A percentile compares a stretch with the other conserved stretches of the same genome.
phyloP scores from a whole-genome alignment of 768 basidiomycete genomes.

The Boletus coccyginus region DNA sequence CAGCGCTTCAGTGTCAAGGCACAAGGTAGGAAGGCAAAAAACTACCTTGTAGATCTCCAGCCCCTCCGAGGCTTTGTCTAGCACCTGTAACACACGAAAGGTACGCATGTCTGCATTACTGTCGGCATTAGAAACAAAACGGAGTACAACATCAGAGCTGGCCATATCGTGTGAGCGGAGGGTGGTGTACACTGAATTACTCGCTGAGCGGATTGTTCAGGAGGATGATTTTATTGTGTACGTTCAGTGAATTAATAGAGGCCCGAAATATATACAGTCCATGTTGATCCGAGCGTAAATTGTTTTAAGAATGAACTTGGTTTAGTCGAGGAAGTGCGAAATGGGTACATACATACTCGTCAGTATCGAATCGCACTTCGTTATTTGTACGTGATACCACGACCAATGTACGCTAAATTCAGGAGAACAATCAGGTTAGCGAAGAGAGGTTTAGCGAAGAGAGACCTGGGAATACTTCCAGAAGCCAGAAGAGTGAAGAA shows the following conservation, averaged over 20 bases:
- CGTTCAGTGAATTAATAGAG: not conserved
- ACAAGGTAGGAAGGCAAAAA: not conserved
- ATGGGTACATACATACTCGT: constrained; percentile 14
- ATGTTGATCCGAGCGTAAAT: constrained; percentile 24
- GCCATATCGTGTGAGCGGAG: constrained; percentile 24
- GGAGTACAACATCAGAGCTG: constrained; percentile 37
- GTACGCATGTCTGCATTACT: constrained; percentile 40
- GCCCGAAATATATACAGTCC: constrained; percentile 15
- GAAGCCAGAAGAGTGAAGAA: not conserved
- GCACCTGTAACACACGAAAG: constrained; percentile 38
- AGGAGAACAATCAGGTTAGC: constrained; percentile 26
- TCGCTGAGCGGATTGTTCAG: not conserved
- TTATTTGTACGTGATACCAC: constrained; percentile 29
- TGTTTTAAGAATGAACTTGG: constrained; percentile 15
- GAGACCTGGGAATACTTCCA: constrained; percentile 2
- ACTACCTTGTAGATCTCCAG: constrained; percentile 45
- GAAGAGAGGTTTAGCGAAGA: constrained; percentile 6
- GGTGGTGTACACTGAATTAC: not conserved
- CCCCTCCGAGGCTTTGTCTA: constrained; percentile 25
- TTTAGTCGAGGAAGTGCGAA: constrained; percentile 12
- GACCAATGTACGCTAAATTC: constrained; percentile 19
- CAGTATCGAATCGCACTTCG: constrained; percentile 3
- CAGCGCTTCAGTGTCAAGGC: not conserved
- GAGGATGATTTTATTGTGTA: constrained; percentile 5
- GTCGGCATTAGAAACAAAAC: constrained; percentile 34